Base-by-base conservation (phyloP, 2,329 filamentous ascomycete genomes). In the Penicillium sp. region DNA sequence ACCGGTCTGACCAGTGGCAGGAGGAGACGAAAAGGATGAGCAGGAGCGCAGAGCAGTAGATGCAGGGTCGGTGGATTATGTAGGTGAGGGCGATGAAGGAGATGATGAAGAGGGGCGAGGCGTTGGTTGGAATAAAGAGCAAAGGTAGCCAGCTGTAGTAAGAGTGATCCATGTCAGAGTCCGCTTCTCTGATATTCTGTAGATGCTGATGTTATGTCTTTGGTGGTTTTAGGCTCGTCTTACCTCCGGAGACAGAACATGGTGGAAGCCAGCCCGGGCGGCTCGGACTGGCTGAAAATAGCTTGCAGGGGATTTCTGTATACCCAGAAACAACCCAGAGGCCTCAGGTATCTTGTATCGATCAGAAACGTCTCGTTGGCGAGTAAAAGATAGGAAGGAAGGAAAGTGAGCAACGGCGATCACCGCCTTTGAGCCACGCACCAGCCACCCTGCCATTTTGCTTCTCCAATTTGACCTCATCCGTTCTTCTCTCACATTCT, bases 41-140 rank as follows among this genome's bases (percentile, higher is more conserved):
- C 40, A 98, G 87, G 44, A 98, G 85, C 52, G 96, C 84, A 51
- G 89, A 95, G 80, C 93, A 98, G 78, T 98, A 98, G 60, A 95
- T 85, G 75, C 93, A 98, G 44, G 93, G 93, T 45, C 91, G 85
- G 73, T 96, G 95, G 61, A 98, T 84, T 72, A 95, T 87, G 77
- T 95, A 97, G 56, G 90, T 95, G 69, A 90, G 89, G 56, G 89
- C 78, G 74, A 98, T 85, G 77, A 93, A 89, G 71, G 89, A 80
- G 72, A 91, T 81, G 67, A 93, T 87, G 74, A 91, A 90, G 62
- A 87, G 79, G 22, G 87, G 87, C 47, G 86, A 89, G 58, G 87
- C 86, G 68, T 90, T 89, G 49, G 87, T 88, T 42, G 87, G 87
- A 59, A 93, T 89, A 71, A 93, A 90, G 67, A 93, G 86, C 59